Conservation (phyloP, 108 stramenopile genomes). For the Cyclotella choctawhatcheeana region DNA sequence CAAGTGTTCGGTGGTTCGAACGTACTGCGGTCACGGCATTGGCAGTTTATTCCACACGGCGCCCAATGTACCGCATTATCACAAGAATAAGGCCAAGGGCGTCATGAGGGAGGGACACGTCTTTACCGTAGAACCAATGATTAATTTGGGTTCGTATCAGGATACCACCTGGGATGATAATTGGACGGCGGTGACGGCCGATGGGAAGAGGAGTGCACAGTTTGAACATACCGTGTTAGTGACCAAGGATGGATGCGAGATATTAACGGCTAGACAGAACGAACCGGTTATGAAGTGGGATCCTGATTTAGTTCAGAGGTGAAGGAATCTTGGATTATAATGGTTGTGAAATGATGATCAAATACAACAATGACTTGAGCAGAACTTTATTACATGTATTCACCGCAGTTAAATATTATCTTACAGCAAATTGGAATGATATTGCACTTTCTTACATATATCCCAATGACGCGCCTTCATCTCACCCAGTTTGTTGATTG, state of each 20-base stretch:
- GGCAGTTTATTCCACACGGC: slow-evolving; percentile 65
- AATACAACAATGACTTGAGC: not conserved
- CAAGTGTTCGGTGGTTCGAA: slow-evolving; percentile 84
- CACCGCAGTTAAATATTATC: too few relatives aligned
- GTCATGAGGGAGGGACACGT: slow-evolving; percentile 96
- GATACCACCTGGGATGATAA: slow-evolving; percentile 87
- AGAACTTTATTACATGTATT: too few relatives aligned
- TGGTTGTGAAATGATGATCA: not conserved
- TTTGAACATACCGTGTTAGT: slow-evolving; percentile 96
- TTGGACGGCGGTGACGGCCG: slow-evolving; percentile 89
- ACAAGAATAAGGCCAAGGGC: slow-evolving; percentile 93
- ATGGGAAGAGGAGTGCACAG: slow-evolving; percentile 85
- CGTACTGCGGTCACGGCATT: slow-evolving; percentile 98
- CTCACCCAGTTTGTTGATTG: not conserved
- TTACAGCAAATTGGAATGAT: not conserved
- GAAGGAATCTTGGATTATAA: not conserved
- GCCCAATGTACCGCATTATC: slow-evolving; percentile 97
- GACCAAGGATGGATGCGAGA: slow-evolving; percentile 94
- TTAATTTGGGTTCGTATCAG: slow-evolving; percentile 84
- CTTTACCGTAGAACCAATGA: slow-evolving; percentile 99
- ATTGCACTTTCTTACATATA: not conserved
- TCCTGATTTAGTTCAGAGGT: slow-evolving; percentile 64
- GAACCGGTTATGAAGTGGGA: slow-evolving; percentile 93
- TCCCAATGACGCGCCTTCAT: not conserved
- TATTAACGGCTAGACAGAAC: slow-evolving; percentile 90